Conservation (phyloP, 768 basidiomycete genomes). For the Amanita pseudoporphyria region DNA sequence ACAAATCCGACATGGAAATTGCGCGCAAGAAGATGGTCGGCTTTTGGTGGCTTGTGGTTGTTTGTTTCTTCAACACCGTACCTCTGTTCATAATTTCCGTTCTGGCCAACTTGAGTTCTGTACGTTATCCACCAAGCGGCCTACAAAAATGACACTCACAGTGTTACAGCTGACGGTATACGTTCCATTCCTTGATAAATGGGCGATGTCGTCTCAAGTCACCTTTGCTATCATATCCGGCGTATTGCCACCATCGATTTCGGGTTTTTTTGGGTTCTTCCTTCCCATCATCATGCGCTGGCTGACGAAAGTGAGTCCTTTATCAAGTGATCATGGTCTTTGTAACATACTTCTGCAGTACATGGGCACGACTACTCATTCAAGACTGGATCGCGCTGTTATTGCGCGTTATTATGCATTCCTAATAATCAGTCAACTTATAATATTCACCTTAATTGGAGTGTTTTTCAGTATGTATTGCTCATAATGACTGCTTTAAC, state of each 20-base stretch:
- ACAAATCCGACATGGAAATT: conserved; percentile 56
- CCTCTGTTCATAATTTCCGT: conserved; percentile 87
- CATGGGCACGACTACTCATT: conserved; percentile 57
- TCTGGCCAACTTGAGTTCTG: conserved; percentile 81
- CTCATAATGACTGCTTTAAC: conserved; percentile 8
- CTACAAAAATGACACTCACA: conserved; percentile 6
- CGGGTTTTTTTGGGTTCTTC: conserved; percentile 82
- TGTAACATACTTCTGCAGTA: conserved; percentile 51
- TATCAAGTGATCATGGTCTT: conserved; percentile 38
- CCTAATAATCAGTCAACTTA: conserved; percentile 85
- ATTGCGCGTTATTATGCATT: conserved; percentile 91
- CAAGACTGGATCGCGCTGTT: conserved; percentile 82
- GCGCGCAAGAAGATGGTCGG: conserved; percentile 62
- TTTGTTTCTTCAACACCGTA: conserved; percentile 93
- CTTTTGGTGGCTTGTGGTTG: conserved; percentile 62
- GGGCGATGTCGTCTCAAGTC: conserved; percentile 51
- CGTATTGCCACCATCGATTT: conserved; percentile 85
- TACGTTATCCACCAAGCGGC: conserved; percentile 25
- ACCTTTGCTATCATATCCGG: conserved; percentile 85
- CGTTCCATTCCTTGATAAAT: conserved; percentile 65
- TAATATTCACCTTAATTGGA: conserved; percentile 90
- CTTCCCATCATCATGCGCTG: conserved; percentile 88
- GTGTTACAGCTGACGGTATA: conserved; percentile 45
- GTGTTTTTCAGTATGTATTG: conserved; percentile 66
- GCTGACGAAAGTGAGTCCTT: conserved; percentile 53